Evolutionary conservation across 2,329 filamentous ascomycete genomes (phyloP).

Genomic region (Neofusicoccum cordaticola): DNA sequence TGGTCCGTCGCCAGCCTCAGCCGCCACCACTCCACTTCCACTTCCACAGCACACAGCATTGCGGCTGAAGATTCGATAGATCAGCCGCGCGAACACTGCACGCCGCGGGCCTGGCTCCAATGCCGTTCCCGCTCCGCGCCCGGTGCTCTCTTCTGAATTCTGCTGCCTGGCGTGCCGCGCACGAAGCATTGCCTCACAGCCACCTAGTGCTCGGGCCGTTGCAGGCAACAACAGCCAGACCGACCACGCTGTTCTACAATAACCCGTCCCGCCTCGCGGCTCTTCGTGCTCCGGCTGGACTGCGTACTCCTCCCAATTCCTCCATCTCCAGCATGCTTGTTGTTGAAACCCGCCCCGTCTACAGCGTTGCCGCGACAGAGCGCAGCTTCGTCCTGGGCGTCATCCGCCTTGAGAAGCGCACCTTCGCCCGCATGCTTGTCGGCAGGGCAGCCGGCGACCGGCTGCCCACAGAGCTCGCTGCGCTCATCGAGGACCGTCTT

Average conservation of each 20-base stretch:
- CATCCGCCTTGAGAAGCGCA: not conserved
- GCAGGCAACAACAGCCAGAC: not conserved
- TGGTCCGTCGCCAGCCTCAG: too few species aligned
- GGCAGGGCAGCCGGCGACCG: not conserved
- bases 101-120: not conserved
- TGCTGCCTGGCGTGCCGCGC: not conserved
- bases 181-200: not conserved
- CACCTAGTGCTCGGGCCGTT: not conserved
- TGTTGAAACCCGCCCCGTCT: not conserved
- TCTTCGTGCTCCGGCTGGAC: not conserved
- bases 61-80: not conserved
- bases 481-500: not conserved
- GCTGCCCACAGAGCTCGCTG: not conserved
- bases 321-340: not conserved
- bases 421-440: not conserved
- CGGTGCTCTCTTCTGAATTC: not conserved
- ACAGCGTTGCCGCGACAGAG: not conserved
- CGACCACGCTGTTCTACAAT: not conserved
- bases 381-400: slow-evolving; percentile 4
- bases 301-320: not conserved
- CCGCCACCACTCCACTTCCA: too few species aligned
- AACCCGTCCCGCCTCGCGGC: too few species aligned
- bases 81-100: not conserved
- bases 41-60: not conserved
- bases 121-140: not conserved